These are phyloP conservation scores for Salix caprea DNA, from an alignment of 345 rosid genomes.

Conservation along the genomic window DNA sequence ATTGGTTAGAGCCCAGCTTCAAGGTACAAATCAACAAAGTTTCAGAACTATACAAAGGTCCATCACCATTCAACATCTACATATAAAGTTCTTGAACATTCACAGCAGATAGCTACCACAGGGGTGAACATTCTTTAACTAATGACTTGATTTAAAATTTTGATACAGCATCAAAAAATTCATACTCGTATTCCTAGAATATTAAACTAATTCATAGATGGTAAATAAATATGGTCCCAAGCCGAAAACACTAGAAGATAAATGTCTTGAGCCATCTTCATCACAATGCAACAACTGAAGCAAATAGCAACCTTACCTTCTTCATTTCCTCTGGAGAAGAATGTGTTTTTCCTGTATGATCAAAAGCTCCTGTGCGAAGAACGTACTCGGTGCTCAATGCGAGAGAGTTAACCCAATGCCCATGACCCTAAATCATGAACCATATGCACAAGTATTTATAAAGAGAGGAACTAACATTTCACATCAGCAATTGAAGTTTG, in stretches of 20 bases:
- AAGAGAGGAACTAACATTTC: background rate
- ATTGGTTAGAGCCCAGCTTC: background rate
- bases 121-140: background rate
- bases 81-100: background rate
- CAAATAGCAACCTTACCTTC: constrained; percentile 39
- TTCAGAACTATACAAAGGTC: background rate
- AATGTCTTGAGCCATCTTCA: background rate
- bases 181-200: background rate
- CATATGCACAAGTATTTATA: background rate
- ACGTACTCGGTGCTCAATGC: constrained; percentile 92
- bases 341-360: constrained; percentile 75
- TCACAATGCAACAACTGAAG: background rate
- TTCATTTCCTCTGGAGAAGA: constrained; percentile 79
- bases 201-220: background rate
- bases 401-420: constrained; percentile 96
- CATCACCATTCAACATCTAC: background rate
- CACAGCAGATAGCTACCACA: background rate
- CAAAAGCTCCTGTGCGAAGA: constrained; percentile 94
- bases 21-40: background rate
- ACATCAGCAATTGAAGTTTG: background rate
- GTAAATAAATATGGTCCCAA: background rate
- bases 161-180: background rate
- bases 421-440: constrained; percentile 68
- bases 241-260: background rate
- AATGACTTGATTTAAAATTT: background rate